Evolutionary conservation across 1,284 basidiomycete species (phyloP), one percentile per base, ranked within the genome.

Genomic region (Tremellales sp.): DNA sequence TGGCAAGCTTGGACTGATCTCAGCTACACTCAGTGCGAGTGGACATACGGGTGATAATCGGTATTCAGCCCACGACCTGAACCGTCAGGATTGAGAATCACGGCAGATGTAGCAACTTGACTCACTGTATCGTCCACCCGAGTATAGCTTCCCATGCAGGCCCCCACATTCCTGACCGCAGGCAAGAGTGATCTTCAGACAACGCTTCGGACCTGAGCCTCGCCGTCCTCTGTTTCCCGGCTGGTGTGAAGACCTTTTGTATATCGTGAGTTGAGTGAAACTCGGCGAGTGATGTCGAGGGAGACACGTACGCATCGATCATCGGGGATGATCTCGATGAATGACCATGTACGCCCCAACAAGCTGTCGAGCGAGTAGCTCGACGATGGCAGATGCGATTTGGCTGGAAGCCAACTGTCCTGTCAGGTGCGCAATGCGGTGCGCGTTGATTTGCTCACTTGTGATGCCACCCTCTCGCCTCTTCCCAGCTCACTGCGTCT

Each of bases 401-500:
- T 25, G 23, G 57, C 31, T 5, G 61, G 61, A n/a, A 59, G 12
- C 61, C 61, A 64, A 50, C 61, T 63, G 40, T 11, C 12, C 13
- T n/a, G 29, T 19, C 12, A 17, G 40, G 19, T 21, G 2, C 45
- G 24, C 5, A 12, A 7, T 13, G 15, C 2, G 12, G 17, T 33
- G 31, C 29, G 27, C 24, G 13, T 5, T 4, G 29, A 10, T n/a
- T n/a, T n/a, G 40, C 59, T 49, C 37, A 63, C 61, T 63, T 63
- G 31, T 63, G 61, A 12, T 52, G 54, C 2, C 61, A 46, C 15
- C 37, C 33, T 4, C 40, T 43, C 8, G 44, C 48, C 37, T 61
- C 62, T 40, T 61, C 57, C 62, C 62, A 64, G 46, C 60, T 61
- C 15, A 58, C 39, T 21, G 52, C 48, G 2, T 54, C 27, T n/a